A percentile compares a stretch with the other conserved stretches of the same genome.
phyloP scores from a whole-genome alignment of 2,329 filamentous ascomycete genomes.

The Fusarium gaditjirri region DNA sequence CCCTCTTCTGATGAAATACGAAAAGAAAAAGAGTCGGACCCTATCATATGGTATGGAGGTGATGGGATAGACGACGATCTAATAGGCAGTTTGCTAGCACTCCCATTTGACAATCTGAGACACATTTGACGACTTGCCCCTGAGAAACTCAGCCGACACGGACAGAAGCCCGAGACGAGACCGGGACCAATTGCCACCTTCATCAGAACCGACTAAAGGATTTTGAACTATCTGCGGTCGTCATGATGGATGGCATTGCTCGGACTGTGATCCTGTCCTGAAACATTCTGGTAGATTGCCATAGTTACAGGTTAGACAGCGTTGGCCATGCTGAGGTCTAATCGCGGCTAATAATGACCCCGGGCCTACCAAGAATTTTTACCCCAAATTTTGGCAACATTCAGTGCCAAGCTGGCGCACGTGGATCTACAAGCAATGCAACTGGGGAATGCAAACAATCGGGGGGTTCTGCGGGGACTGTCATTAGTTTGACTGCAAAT shows the following conservation, averaged over 20 bases:
- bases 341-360: neutral
- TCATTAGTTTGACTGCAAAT: neutral
- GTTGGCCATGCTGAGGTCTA: neutral
- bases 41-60: neutral
- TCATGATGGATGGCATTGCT: too few relatives aligned
- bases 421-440: neutral
- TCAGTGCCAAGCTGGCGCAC: neutral
- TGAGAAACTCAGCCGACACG: neutral
- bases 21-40: neutral
- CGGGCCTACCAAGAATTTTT: neutral
- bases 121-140: neutral
- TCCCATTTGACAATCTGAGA: slow-evolving; percentile 1
- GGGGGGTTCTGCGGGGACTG: neutral
- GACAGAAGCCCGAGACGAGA: neutral
- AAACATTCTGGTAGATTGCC: neutral
- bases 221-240: rapidly evolving
- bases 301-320: neutral
- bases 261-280: neutral
- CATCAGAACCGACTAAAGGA: neutral
- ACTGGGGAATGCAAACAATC: neutral
- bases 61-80: neutral
- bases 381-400: neutral
- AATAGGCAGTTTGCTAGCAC: neutral
- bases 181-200: rapidly evolving
- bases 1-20: neutral